A percentile compares a stretch with the other conserved stretches of the same genome.
phyloP scores from a whole-genome alignment of 129 eudicot species.

The Silybum marianum region DNA sequence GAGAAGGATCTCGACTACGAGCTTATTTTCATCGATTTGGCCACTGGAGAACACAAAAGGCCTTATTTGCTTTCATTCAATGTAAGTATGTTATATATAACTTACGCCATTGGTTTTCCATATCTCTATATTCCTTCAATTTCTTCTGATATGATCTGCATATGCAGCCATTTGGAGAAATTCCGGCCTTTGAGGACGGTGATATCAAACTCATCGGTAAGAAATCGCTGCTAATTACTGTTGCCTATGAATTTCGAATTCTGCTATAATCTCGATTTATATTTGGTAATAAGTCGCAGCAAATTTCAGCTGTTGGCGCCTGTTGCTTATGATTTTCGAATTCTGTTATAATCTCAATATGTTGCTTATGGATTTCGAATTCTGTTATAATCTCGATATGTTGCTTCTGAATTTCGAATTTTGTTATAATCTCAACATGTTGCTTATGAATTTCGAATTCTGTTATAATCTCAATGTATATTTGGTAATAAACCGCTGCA shows the following conservation, averaged over 20 bases:
- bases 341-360: background rate
- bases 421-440: background rate
- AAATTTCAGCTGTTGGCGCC: background rate
- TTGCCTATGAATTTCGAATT: background rate
- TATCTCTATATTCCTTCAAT: background rate
- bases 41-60: slow-evolving; percentile 48
- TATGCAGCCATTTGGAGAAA: slow-evolving; percentile 53
- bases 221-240: background rate
- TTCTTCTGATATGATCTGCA: background rate
- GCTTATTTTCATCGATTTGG: slow-evolving; percentile 38
- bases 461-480: background rate
- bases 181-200: slow-evolving; percentile 40
- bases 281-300: background rate
- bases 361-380: background rate
- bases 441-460: background rate
- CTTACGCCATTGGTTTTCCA: background rate
- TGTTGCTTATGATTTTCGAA: background rate
- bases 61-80: slow-evolving; percentile 52
- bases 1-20: slow-evolving; percentile 55
- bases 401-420: background rate
- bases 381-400: background rate
- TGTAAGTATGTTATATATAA: slow-evolving; percentile 28
- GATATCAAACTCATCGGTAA: slow-evolving; percentile 58
- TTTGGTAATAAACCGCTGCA: background rate
- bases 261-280: background rate